These are phyloP conservation scores for Pyrus betulifolia DNA, from an alignment of 306 rosid species.

Conservation along the genomic window DNA sequence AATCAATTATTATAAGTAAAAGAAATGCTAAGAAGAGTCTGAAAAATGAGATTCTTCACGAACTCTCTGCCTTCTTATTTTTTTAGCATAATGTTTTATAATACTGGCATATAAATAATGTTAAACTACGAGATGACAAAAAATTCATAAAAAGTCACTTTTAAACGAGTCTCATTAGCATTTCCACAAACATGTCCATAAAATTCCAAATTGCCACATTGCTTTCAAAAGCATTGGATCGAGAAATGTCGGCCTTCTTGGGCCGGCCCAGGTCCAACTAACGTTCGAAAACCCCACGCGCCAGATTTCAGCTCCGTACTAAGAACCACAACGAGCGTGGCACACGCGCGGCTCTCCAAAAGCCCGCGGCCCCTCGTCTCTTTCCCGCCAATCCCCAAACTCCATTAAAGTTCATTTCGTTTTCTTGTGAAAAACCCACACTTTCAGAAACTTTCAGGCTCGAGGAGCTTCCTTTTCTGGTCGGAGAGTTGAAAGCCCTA, in stretches of 20 bases:
- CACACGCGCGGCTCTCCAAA: not conserved
- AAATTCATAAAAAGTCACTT: too few relatives aligned
- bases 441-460: not conserved
- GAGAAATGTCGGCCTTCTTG: not conserved
- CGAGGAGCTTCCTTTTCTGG: not conserved
- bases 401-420: not conserved
- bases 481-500: conserved; percentile 26
- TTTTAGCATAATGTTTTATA: too few relatives aligned
- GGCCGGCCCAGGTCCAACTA: not conserved
- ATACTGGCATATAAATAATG: too few relatives aligned
- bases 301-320: not conserved
- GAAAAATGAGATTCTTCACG: too few relatives aligned
- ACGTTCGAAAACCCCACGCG: not conserved
- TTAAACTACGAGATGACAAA: too few relatives aligned
- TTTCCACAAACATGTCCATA: too few relatives aligned
- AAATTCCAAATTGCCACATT: too few relatives aligned
- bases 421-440: not conserved
- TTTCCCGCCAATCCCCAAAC: conserved; percentile 57
- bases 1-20: too few relatives aligned
- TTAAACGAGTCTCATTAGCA: too few relatives aligned
- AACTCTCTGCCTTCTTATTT: rapidly evolving
- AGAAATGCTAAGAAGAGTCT: too few relatives aligned
- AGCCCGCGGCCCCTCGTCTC: conserved; percentile 26
- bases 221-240: too few relatives aligned
- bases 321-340: not conserved